Percentiles rank a stretch among this genome's conserved stretches.
These are phyloP conservation scores for Paulinella micropora DNA, from an alignment of 78 protist species.

Conservation along the genomic window DNA sequence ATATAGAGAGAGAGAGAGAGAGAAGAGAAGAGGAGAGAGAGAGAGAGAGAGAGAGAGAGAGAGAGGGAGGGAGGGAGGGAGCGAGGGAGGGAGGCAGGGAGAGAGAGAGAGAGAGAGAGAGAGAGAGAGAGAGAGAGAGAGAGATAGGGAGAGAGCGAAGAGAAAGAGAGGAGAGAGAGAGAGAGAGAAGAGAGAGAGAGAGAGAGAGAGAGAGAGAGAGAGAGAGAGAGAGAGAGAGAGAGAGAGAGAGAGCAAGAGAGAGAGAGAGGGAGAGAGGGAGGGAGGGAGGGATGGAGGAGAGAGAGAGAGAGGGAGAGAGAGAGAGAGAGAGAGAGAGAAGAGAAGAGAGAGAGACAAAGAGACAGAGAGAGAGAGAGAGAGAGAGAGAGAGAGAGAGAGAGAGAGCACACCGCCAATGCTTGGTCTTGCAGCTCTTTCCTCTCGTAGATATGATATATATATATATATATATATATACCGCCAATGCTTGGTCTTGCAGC, in stretches of 20 bases:
- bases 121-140: neutral
- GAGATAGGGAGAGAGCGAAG: neutral
- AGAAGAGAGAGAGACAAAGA: neutral
- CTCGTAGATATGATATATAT: too few relatives aligned
- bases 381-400: neutral
- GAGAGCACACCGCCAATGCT: too few relatives aligned
- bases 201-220: constrained; percentile 13
- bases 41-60: too few relatives aligned
- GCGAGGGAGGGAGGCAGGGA: neutral
- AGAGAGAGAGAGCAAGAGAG: neutral
- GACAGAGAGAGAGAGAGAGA: neutral
- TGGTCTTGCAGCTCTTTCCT: too few relatives aligned
- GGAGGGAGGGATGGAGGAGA: neutral
- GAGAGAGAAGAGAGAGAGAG: constrained; percentile 15
- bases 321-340: constrained; percentile 19
- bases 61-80: neutral
- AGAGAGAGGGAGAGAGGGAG: constrained; percentile 20
- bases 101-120: neutral
- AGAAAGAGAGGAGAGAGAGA: neutral
- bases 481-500: too few relatives aligned
- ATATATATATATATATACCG: too few relatives aligned
- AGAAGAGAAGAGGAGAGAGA: too few relatives aligned
- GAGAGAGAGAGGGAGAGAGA: constrained; percentile 14
- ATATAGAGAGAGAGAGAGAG: too few relatives aligned
- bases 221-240: constrained; percentile 16